Evolutionary conservation across 1,284 basidiomycete species (phyloP).

Genomic region (Apiotrichum siamense): DNA sequence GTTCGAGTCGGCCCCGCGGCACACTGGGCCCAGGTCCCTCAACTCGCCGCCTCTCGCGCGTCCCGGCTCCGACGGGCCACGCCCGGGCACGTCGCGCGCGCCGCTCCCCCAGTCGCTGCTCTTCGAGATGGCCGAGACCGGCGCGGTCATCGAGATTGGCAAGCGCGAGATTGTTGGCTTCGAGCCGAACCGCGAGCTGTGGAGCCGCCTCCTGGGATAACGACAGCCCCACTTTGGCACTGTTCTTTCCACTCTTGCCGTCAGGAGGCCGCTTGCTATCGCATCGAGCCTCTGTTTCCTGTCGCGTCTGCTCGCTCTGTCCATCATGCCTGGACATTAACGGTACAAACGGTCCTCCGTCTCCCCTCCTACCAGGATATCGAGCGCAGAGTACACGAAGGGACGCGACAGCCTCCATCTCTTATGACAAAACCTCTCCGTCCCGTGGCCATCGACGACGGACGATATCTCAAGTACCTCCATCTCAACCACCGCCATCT

Average conservation of each 20-base stretch:
- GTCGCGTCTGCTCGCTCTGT: too few species aligned
- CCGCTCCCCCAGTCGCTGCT: constrained; percentile 9
- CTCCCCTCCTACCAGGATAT: too few species aligned
- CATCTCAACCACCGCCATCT: too few species aligned
- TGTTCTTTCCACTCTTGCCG: too few species aligned
- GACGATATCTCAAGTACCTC: too few species aligned
- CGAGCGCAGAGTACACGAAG: too few species aligned
- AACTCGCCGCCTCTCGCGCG: neutral
- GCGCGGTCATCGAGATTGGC: constrained; percentile 11
- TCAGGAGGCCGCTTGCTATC: neutral
- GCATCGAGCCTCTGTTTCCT: neutral
- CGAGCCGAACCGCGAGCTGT: constrained; percentile 19
- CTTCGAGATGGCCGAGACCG: constrained; percentile 18
- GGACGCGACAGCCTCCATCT: too few species aligned
- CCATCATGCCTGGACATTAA: too few species aligned
- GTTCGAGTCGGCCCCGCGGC: constrained; percentile 11
- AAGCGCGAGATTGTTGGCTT: constrained; percentile 19
- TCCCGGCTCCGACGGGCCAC: neutral
- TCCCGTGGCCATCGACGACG: too few species aligned
- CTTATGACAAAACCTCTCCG: too few species aligned
- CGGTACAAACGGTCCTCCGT: too few species aligned
- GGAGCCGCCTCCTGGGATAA: constrained; percentile 18
- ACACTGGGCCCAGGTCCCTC: neutral
- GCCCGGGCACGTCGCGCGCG: neutral
- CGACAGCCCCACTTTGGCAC: too few species aligned